These are phyloP conservation scores for Chlamydomonas schloesseri DNA, from an alignment of 139 green algal genomes.

Conservation along the genomic window DNA sequence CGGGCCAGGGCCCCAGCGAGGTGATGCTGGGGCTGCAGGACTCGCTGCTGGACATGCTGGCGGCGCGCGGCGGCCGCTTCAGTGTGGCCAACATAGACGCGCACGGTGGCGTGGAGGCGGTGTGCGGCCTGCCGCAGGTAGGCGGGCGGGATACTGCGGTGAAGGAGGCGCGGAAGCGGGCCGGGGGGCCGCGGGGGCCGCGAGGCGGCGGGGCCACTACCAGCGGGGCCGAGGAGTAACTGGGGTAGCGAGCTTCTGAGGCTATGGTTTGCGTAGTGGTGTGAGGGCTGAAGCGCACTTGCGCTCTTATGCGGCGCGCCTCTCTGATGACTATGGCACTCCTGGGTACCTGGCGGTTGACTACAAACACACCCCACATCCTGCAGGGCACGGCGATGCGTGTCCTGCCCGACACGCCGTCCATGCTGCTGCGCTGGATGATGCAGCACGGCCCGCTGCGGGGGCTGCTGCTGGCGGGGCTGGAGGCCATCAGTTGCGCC, in stretches of 20 bases:
- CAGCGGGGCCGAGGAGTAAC: too few species aligned
- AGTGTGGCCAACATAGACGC: background rate
- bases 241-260: too few species aligned
- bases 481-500: background rate
- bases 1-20: background rate
- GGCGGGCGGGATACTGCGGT: background rate
- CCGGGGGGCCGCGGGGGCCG: too few species aligned
- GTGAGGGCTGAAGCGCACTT: too few species aligned
- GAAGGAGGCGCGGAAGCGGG: background rate
- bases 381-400: background rate
- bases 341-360: too few species aligned
- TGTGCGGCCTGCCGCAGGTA: background rate
- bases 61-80: background rate
- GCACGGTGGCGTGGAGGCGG: background rate
- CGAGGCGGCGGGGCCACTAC: too few species aligned
- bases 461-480: background rate
- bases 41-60: constrained; percentile 3
- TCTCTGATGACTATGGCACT: too few species aligned
- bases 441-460: constrained; percentile 8
- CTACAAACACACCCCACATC: too few species aligned
- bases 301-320: too few species aligned
- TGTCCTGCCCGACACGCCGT: background rate
- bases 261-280: too few species aligned
- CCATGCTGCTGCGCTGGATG: constrained; percentile 19
- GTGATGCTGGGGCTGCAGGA: constrained; percentile 11